phyloP scores from a whole-genome alignment of 2,329 filamentous ascomycete genomes.

The Aspergillus sp. region DNA sequence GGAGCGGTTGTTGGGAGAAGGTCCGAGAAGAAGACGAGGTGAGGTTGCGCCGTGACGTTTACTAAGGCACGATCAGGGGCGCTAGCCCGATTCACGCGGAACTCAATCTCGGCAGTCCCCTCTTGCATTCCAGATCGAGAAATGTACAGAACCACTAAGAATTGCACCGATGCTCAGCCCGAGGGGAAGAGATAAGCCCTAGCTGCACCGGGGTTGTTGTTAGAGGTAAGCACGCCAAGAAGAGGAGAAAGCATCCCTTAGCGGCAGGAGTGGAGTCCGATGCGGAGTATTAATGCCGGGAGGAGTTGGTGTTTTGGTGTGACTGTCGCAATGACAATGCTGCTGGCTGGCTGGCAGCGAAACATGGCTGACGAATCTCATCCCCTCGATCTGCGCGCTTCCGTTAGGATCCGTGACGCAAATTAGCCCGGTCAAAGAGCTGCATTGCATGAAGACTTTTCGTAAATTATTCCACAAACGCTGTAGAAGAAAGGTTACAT shows the following conservation, averaged over 20 bases:
- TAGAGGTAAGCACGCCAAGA: constrained; percentile 25
- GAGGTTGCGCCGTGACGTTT: constrained; percentile 40
- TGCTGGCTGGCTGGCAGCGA: neutral
- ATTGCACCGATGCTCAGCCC: constrained; percentile 14
- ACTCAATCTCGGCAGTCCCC: constrained; percentile 23
- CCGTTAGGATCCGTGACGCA: constrained; percentile 2
- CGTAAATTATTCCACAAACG: neutral
- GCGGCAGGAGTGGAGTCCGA: constrained; percentile 21
- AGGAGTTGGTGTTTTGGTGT: neutral
- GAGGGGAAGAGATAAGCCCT: constrained; percentile 15
- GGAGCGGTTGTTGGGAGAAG: constrained; percentile 18
- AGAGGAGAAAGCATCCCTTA: constrained; percentile 17
- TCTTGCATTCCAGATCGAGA: constrained; percentile 8
- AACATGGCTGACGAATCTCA: constrained; percentile 7
- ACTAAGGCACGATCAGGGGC: constrained; percentile 28
- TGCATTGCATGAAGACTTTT: neutral
- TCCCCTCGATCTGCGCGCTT: neutral
- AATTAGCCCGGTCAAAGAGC: neutral
- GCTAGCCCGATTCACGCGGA: constrained; percentile 27
- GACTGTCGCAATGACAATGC: constrained; percentile 4
- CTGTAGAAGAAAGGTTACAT: neutral
- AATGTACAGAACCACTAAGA: neutral
- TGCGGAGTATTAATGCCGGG: constrained; percentile 23
- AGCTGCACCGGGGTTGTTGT: constrained; percentile 5
- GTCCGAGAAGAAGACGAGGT: constrained; percentile 22